A percentile compares a stretch with the other conserved stretches of the same genome.
These are phyloP conservation scores for Penicillium canescens DNA, from an alignment of 495 filamentous ascomycete genomes.

Conservation along the genomic window DNA sequence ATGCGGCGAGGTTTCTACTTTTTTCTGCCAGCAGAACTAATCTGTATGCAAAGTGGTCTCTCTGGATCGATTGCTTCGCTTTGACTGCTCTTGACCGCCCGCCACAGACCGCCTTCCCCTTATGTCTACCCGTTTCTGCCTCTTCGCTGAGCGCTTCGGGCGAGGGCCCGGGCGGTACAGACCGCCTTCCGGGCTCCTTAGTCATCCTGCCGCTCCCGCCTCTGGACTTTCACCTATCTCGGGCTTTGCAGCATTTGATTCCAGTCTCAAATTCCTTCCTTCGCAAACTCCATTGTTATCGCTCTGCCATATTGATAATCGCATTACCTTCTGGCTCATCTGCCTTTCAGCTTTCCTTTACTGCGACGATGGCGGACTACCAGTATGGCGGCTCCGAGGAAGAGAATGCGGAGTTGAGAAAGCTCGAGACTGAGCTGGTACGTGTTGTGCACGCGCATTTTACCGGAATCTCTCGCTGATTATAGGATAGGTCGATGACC, in stretches of 20 bases:
- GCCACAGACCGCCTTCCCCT: no score
- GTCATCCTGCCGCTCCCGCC: neutral
- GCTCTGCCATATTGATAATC: conserved; percentile 5
- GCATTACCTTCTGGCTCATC: neutral
- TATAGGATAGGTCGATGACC: conserved; percentile 58
- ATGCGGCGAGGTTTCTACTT: neutral
- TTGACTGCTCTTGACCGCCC: no score
- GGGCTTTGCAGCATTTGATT: conserved; percentile 14
- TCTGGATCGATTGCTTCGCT: no score
- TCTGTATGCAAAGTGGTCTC: no score
- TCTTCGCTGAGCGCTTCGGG: no score
- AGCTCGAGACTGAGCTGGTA: conserved; percentile 78
- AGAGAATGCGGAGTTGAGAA: conserved; percentile 81
- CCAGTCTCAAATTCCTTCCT: conserved; percentile 9
- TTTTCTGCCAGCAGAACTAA: neutral
- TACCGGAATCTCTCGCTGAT: neutral
- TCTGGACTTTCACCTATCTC: conserved; percentile 8
- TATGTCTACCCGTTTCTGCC: no score
- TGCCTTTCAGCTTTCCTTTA: neutral
- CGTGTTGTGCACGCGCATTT: conserved; percentile 9
- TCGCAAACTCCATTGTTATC: conserved; percentile 17
- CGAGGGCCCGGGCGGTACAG: no score
- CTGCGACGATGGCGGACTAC: conserved; percentile 55
- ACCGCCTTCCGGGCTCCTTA: neutral
- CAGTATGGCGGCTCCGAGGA: conserved; percentile 77